Evolutionary conservation across 345 rosid genomes (phyloP).

Genomic region (Adansonia digitata): DNA sequence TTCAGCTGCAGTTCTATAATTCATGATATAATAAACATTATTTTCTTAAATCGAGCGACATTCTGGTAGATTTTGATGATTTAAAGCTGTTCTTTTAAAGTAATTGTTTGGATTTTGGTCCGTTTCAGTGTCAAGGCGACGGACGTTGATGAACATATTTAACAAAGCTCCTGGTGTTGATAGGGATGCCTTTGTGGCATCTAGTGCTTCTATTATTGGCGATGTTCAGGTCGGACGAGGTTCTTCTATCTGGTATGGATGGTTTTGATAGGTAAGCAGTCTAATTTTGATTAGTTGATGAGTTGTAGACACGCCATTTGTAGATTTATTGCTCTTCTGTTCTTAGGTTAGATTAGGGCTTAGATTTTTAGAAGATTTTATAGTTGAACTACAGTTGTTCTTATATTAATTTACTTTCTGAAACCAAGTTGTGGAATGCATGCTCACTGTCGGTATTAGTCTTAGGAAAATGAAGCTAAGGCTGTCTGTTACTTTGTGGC

Average conservation of each 20-base stretch:
- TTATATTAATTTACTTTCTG: neutral
- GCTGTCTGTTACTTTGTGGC: neutral
- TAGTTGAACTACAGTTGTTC: neutral
- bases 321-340: neutral
- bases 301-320: neutral
- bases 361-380: neutral
- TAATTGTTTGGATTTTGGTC: slow-evolving; percentile 5
- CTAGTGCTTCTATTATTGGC: slow-evolving; percentile 76
- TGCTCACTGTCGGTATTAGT: neutral
- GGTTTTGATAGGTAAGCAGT: slow-evolving; percentile 76
- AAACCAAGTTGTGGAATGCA: neutral
- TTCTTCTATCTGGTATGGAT: slow-evolving; percentile 93
- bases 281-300: neutral
- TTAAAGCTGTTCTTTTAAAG: neutral
- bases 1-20: neutral
- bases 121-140: slow-evolving; percentile 74
- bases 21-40: neutral
- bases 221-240: slow-evolving; percentile 68
- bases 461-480: neutral
- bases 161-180: slow-evolving; percentile 70
- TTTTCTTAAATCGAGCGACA: neutral
- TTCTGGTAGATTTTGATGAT: neutral
- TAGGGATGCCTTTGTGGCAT: slow-evolving; percentile 81
- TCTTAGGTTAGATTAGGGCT: neutral
- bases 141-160: slow-evolving; percentile 77